Evolutionary conservation across 345 rosid genomes (phyloP).

Genomic region (Gossypium longicalyx): DNA sequence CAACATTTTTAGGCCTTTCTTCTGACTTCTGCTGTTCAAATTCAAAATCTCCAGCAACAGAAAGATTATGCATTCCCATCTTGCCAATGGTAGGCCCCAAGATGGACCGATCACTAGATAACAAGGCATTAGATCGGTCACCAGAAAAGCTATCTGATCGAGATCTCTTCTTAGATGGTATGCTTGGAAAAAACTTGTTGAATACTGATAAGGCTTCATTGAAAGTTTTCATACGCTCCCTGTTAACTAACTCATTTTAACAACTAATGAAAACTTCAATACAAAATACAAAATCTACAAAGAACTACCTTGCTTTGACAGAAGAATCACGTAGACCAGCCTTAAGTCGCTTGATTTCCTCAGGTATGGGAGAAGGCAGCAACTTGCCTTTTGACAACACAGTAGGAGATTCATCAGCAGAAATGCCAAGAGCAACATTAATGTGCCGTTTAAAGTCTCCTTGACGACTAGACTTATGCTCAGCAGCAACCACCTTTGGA

Average conservation of each 20-base stretch:
- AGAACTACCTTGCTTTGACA: constrained; percentile 77
- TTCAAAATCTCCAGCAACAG: constrained; percentile 53
- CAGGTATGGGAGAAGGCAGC: constrained; percentile 47
- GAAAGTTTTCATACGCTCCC: constrained; percentile 75
- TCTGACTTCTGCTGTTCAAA: constrained; percentile 71
- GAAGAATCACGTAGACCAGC: constrained; percentile 57
- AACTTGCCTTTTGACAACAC: constrained; percentile 57
- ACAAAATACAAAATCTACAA: constrained; percentile 23
- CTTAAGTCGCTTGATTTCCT: constrained; percentile 74
- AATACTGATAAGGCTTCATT: constrained; percentile 75
- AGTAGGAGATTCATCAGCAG: constrained; percentile 67
- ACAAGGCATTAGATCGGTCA: constrained; percentile 49
- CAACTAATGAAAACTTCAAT: constrained; percentile 24
- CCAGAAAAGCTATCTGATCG: constrained; percentile 60
- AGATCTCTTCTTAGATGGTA: constrained; percentile 84
- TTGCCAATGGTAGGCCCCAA: constrained; percentile 56
- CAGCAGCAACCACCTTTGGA: constrained; percentile 69
- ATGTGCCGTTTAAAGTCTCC: constrained; percentile 67
- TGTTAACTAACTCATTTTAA: constrained; percentile 38
- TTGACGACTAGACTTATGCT: constrained; percentile 69
- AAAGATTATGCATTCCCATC: constrained; percentile 70
- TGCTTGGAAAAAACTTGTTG: constrained; percentile 66
- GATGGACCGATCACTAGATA: constrained; percentile 57
- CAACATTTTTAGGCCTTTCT: constrained; percentile 61
- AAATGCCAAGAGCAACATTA: constrained; percentile 67